Evolutionary conservation across 768 basidiomycete species (phyloP).

Genomic region (Boletellus ananas): DNA sequence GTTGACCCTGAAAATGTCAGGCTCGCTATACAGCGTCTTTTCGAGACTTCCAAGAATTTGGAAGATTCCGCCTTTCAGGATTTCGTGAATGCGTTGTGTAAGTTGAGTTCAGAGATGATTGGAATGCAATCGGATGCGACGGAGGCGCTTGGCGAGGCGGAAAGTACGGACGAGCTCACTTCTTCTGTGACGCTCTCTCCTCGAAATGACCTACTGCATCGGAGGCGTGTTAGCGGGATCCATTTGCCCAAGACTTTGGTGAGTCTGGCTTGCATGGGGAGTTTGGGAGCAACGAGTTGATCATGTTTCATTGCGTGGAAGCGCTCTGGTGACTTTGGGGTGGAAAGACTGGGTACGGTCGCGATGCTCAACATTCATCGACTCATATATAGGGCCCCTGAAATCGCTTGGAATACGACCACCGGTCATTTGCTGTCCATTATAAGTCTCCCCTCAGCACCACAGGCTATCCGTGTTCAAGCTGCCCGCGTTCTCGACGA

Average conservation of each 20-base stretch:
- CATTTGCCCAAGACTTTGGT: slow-evolving; percentile 77
- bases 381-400: slow-evolving; percentile 76
- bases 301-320: slow-evolving; percentile 26
- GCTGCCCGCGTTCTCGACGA: slow-evolving; percentile 86
- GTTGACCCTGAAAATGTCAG: slow-evolving; percentile 74
- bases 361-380: slow-evolving; percentile 82
- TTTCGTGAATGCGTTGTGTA: slow-evolving; percentile 77
- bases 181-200: slow-evolving; percentile 38
- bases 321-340: slow-evolving; percentile 94
- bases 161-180: slow-evolving; percentile 33
- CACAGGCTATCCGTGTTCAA: slow-evolving; percentile 78
- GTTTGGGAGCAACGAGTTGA: background rate
- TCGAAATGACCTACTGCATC: slow-evolving; percentile 44
- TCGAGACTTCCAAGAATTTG: slow-evolving; percentile 80
- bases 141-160: slow-evolving; percentile 25
- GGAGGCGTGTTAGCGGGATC: slow-evolving; percentile 83
- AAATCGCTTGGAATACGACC: slow-evolving; percentile 80
- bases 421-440: slow-evolving; percentile 78
- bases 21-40: slow-evolving; percentile 72
- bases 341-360: slow-evolving; percentile 78
- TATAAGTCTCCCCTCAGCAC: slow-evolving; percentile 64
- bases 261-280: slow-evolving; percentile 26
- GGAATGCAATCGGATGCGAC: slow-evolving; percentile 65
- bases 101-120: slow-evolving; percentile 89
- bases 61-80: slow-evolving; percentile 79